Percentiles rank a stretch among this genome's conserved stretches.
phyloP scores from a whole-genome alignment of 495 filamentous ascomycete genomes.

The Bathelium albidoporum region DNA sequence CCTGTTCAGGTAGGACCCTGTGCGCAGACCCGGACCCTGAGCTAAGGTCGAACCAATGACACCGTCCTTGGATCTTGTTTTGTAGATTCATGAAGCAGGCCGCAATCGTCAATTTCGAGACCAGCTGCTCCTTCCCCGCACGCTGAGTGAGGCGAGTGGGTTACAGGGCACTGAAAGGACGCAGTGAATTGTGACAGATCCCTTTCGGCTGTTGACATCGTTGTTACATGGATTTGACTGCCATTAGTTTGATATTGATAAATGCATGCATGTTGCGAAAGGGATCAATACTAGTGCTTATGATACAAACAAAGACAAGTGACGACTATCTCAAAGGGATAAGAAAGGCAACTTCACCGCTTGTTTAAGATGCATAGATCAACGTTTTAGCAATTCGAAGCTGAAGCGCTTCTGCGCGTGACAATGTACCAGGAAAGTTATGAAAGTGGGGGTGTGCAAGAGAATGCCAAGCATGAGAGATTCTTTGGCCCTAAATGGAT shows the following conservation, averaged over 20 bases:
- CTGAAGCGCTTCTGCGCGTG: not conserved
- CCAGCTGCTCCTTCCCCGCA: no score
- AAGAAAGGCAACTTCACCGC: not conserved
- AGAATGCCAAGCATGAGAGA: not conserved
- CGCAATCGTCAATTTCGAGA: no score
- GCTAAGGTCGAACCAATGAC: no score
- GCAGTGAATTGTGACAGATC: no score
- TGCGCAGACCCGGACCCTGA: no score
- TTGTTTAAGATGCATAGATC: not conserved
- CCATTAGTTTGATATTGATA: not conserved
- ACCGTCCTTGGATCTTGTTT: no score
- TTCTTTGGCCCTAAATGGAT: not conserved
- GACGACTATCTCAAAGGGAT: not conserved
- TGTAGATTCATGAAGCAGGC: no score
- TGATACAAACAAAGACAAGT: not conserved
- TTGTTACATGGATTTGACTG: not conserved
- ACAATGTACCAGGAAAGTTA: not conserved
- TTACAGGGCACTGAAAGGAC: no score
- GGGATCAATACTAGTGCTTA: not conserved
- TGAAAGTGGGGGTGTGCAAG: not conserved
- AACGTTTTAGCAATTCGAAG: not conserved
- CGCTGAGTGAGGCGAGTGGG: no score
- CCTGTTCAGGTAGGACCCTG: no score
- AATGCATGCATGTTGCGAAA: not conserved
- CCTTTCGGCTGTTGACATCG: not conserved